Conservation (phyloP, 352 stramenopile species). For the Phytophthora melonis region DNA sequence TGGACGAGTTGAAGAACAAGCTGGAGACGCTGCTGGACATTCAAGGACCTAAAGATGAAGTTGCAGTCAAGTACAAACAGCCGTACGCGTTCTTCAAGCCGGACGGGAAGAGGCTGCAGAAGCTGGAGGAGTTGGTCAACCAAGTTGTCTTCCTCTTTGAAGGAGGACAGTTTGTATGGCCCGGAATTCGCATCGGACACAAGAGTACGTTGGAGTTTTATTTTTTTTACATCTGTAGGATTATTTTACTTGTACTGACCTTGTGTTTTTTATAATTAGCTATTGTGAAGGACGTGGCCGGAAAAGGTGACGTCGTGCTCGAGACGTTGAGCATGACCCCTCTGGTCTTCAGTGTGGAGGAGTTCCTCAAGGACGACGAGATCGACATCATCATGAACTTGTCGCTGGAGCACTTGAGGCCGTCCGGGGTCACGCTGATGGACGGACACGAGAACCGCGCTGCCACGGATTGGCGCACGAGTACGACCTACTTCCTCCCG, state of each 20-base stretch:
- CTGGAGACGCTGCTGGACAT: slow-evolving; percentile 57
- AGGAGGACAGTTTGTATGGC: slow-evolving; percentile 83
- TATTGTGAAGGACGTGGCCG: slow-evolving; percentile 55
- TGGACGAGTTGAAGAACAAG: slow-evolving; percentile 47
- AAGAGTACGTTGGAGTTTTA: slow-evolving; percentile 49
- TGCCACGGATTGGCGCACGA: slow-evolving; percentile 81
- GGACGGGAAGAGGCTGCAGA: slow-evolving; percentile 53
- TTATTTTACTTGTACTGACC: slow-evolving; percentile 12
- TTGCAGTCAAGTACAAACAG: slow-evolving; percentile 69
- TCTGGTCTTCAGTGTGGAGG: slow-evolving; percentile 77
- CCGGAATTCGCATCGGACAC: slow-evolving; percentile 70
- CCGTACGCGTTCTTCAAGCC: slow-evolving; percentile 73
- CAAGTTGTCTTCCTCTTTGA: slow-evolving; percentile 79
- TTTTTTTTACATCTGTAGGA: background rate
- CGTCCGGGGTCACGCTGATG: slow-evolving; percentile 68
- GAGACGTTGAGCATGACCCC: slow-evolving; percentile 74
- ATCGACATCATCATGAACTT: slow-evolving; percentile 83
- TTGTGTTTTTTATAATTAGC: slow-evolving; percentile 32
- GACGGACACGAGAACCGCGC: slow-evolving; percentile 78
- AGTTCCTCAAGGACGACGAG: slow-evolving; percentile 85
- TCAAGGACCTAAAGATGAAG: slow-evolving; percentile 30
- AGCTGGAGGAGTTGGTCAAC: slow-evolving; percentile 51
- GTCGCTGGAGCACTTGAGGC: slow-evolving; percentile 68
- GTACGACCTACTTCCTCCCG: slow-evolving; percentile 79
- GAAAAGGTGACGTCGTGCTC: slow-evolving; percentile 58